Base-by-base conservation (phyloP, 805 yeast genomes). In the Saccharomycopsis fodiens region DNA sequence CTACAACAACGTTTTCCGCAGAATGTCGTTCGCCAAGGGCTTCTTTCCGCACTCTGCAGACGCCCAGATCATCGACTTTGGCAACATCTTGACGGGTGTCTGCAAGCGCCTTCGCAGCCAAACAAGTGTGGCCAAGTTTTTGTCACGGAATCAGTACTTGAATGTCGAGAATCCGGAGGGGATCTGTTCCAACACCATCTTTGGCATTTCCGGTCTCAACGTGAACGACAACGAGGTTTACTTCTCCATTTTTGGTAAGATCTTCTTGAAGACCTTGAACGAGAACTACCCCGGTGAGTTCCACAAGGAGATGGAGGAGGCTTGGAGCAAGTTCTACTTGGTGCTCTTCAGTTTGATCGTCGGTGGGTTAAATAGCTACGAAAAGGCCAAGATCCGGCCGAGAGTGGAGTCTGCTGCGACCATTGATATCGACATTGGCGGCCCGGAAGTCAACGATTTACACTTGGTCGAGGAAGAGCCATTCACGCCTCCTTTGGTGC, bases 301-400 rank as follows among this genome's bases (percentile, higher is more conserved):
- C 25, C 19, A 30, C 32, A n/a, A 23, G 13, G 46, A 47, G 21
- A 41, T 50, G 20, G 43, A 46, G 29, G 39, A 34, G 5, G 36
- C 43, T 22, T 50, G 53, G 53, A 39, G 27, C 13, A 47, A 50
- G 31, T 50, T 43, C 32, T 50, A 50, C 31, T 35, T 38, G 23
- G 47, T 44, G 23, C 41, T 50, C 31, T 50, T 50, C 34, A 47
- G 53, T 20, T 50, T 50, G 35, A 44, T 50, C 34, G 53, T 47
- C 22, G 53, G 53, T 23, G 53, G 53, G 8, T 41, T 47, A n/a
- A 43, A 17, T 17, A 15, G 15, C 3, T 21, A 30, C 10, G 48
- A 45, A 12, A 35, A 35, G n/a, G 21, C 13, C 22, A 45, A 21
- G 22, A 21, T 42, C 15, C 16, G 29, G 16, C 25, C 35, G 10